Evolutionary conservation across 1,139 yeast species (phyloP).

Genomic region (Candida freyschussii): DNA sequence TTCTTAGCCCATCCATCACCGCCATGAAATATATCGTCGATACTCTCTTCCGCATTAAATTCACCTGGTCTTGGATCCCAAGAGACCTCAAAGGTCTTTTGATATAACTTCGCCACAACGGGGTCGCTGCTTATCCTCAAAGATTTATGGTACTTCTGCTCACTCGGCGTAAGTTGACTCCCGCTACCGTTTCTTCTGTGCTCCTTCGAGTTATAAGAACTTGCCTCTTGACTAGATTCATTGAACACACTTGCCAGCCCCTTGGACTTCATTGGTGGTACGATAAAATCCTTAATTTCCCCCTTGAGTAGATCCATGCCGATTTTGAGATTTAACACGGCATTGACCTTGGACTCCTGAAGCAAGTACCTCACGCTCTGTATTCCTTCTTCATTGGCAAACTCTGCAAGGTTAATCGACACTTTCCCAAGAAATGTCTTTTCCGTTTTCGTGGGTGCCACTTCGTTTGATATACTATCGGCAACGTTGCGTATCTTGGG

Average conservation of each 20-base stretch:
- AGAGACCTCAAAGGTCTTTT: conserved; percentile 60
- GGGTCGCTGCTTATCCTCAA: conserved; percentile 41
- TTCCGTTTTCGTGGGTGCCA: conserved; percentile 14
- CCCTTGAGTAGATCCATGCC: conserved; percentile 45
- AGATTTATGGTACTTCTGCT: conserved; percentile 11
- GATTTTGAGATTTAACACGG: conserved; percentile 54
- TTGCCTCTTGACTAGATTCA: conserved; percentile 8
- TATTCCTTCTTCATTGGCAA: conserved; percentile 51
- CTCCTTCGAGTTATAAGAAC: conserved; percentile 5
- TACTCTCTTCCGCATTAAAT: conserved; percentile 64
- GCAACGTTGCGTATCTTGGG: conserved; percentile 5
- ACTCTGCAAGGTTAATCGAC: conserved; percentile 68
- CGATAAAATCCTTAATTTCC: conserved; percentile 28
- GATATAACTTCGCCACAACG: conserved; percentile 47
- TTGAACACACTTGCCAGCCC: conserved; percentile 19
- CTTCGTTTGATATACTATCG: conserved; percentile 6
- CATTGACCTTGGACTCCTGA: conserved; percentile 76
- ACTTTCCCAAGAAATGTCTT: conserved; percentile 57
- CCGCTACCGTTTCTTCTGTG: conserved; percentile 8
- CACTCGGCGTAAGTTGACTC: conserved; percentile 7
- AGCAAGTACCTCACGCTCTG: conserved; percentile 61
- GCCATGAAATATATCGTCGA: conserved; percentile 70
- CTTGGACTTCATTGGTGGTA: conserved; percentile 23
- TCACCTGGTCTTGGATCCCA: conserved; percentile 82
- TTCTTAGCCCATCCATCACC: conserved; percentile 65